These are phyloP conservation scores for Lachancea meyersii DNA, from an alignment of 805 yeast genomes.

Conservation along the genomic window DNA sequence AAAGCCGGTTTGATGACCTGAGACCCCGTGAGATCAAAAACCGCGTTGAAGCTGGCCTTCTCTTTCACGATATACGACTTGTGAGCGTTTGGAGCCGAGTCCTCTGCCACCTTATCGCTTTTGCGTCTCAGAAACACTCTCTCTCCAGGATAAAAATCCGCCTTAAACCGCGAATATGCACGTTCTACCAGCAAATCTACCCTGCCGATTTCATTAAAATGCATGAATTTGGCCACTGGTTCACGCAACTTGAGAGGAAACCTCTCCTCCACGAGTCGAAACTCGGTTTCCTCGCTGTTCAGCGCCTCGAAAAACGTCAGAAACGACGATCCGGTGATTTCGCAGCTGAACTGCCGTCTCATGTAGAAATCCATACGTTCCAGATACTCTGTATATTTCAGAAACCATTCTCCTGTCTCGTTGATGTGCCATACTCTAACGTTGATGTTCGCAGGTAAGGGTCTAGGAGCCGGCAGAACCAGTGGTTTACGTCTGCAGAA, in stretches of 20 bases:
- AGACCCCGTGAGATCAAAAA: constrained; percentile 30
- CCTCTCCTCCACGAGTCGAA: constrained; percentile 60
- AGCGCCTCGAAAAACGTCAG: constrained; percentile 86
- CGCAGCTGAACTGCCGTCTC: constrained; percentile 82
- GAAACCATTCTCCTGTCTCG: constrained; percentile 86
- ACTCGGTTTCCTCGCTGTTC: constrained; percentile 61
- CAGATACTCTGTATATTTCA: constrained; percentile 68
- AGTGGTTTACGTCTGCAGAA: constrained; percentile 71
- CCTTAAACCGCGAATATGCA: constrained; percentile 68
- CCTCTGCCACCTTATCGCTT: constrained; percentile 6
- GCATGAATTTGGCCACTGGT: constrained; percentile 81
- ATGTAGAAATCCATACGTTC: constrained; percentile 65
- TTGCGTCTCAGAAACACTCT: constrained; percentile 51
- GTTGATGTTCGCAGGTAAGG: constrained; percentile 48
- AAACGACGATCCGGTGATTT: constrained; percentile 89
- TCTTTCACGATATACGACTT: constrained; percentile 60
- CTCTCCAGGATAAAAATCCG: constrained; percentile 90
- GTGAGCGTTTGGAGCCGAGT: constrained; percentile 12
- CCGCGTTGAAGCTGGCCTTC: constrained; percentile 69
- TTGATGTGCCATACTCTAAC: constrained; percentile 75
- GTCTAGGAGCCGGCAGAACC: constrained; percentile 48
- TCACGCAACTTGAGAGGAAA: constrained; percentile 91
- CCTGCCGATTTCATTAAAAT: constrained; percentile 74
- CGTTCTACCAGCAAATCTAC: constrained; percentile 84
- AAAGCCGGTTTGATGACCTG: constrained; percentile 45